Conservation (phyloP, 768 basidiomycete species). For the Suillus luteus region DNA sequence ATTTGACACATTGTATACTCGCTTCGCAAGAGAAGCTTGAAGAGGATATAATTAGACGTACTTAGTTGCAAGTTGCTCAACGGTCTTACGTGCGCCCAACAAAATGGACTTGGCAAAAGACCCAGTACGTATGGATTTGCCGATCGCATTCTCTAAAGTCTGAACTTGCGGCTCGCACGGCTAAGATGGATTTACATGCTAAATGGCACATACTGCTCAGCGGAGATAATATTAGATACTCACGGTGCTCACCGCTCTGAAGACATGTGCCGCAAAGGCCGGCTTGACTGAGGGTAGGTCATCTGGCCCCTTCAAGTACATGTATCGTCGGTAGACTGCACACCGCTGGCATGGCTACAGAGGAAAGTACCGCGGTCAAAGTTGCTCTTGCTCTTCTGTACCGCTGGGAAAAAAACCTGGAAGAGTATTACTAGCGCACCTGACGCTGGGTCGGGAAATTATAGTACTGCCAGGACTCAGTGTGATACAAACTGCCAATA, state of each 20-base stretch:
- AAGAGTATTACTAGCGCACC: background rate
- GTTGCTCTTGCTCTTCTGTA: background rate
- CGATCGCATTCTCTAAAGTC: background rate
- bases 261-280: background rate
- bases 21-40: background rate
- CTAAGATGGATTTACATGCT: background rate
- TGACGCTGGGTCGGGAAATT: background rate
- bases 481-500: too few species aligned
- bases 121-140: background rate
- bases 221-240: background rate
- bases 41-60: background rate
- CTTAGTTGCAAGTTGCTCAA: background rate
- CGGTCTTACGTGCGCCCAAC: background rate
- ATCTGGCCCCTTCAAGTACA: background rate
- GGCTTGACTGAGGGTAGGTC: background rate
- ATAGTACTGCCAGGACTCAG: too few species aligned
- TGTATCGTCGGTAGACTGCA: background rate
- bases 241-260: background rate
- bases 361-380: background rate
- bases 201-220: background rate
- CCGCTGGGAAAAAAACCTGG: background rate
- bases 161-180: background rate
- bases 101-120: background rate
- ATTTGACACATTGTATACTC: slow-evolving; percentile 1
- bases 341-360: background rate